Evolutionary conservation across 2,329 filamentous ascomycete species (phyloP).

Genomic region (Calonectria fujianensis): DNA sequence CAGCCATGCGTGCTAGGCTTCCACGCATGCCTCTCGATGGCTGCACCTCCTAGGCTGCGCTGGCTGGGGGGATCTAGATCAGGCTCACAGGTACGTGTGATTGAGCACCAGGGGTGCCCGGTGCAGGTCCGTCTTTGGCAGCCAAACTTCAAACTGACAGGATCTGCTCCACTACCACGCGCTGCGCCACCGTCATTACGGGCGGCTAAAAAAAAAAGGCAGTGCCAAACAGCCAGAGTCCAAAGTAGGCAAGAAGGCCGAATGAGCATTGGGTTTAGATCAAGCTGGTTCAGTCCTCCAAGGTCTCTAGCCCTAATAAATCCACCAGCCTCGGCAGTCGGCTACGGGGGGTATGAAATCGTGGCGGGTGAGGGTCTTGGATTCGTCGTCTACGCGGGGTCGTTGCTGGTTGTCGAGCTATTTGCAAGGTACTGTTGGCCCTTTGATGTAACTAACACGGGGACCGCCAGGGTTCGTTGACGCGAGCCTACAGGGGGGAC

Average conservation of each 20-base stretch:
- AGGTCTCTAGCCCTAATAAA: constrained; percentile 20
- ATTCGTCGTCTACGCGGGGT: constrained; percentile 3
- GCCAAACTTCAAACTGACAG: constrained; percentile 32
- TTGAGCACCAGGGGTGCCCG: constrained; percentile 16
- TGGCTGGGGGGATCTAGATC: constrained; percentile 20
- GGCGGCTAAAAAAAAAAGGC: constrained; percentile 14
- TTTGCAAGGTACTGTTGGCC: constrained; percentile 11
- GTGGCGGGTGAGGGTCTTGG: not conserved
- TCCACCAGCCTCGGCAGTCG: constrained; percentile 18
- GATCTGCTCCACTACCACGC: constrained; percentile 35
- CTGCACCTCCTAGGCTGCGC: not conserved
- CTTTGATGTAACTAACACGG: constrained; percentile 20
- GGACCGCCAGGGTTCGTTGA: constrained; percentile 6
- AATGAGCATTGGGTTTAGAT: not conserved
- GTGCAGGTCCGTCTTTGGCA: constrained; percentile 22
- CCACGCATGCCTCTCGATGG: not conserved
- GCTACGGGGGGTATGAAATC: constrained; percentile 7
- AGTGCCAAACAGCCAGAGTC: constrained; percentile 3
- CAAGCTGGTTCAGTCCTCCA: not conserved
- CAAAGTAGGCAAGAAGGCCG: constrained; percentile 1
- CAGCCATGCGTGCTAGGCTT: not conserved
- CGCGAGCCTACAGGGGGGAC: constrained; percentile 22
- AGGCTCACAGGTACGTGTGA: constrained; percentile 23
- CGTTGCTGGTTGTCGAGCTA: constrained; percentile 11
- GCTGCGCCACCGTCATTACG: constrained; percentile 35